Conservation (phyloP, 2,329 filamentous ascomycete genomes). For the Botryotinia calthae region DNA sequence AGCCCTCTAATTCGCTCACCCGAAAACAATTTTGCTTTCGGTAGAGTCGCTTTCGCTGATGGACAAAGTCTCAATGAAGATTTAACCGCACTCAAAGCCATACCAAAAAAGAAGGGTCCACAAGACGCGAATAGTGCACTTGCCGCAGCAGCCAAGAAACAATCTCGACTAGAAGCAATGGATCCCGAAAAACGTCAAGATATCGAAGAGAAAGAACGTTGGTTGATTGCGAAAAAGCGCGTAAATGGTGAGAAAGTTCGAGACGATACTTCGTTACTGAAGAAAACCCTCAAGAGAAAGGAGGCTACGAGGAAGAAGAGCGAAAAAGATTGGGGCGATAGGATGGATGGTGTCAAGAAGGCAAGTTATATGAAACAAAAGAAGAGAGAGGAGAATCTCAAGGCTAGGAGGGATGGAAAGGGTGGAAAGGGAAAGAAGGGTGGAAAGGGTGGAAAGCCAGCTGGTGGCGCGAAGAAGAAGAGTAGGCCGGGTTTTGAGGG, state of each 20-base stretch:
- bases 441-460: conserved; percentile 49
- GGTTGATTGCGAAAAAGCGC: conserved; percentile 86
- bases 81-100: conserved; percentile 59
- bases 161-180: conserved; percentile 71
- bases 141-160: conserved; percentile 81
- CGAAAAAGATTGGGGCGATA: conserved; percentile 80
- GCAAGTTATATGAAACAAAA: conserved; percentile 75
- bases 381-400: conserved; percentile 78
- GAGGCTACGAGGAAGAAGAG: conserved; percentile 88
- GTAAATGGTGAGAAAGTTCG: conserved; percentile 86
- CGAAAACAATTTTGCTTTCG: conserved; percentile 79
- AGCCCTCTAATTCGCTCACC: conserved; percentile 54
- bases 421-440: conserved; percentile 58
- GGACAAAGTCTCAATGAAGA: conserved; percentile 76
- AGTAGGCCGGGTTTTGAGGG: conserved; percentile 60
- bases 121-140: conserved; percentile 83
- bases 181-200: conserved; percentile 79
- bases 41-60: conserved; percentile 85
- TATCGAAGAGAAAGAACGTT: conserved; percentile 89
- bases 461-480: conserved; percentile 48
- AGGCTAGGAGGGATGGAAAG: conserved; percentile 73
- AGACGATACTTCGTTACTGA: conserved; percentile 82
- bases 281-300: conserved; percentile 93
- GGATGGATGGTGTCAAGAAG: conserved; percentile 69
- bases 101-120: conserved; percentile 75